phyloP scores from a whole-genome alignment of 192 early-diverging fungal species.

The Diversispora eburnea region DNA sequence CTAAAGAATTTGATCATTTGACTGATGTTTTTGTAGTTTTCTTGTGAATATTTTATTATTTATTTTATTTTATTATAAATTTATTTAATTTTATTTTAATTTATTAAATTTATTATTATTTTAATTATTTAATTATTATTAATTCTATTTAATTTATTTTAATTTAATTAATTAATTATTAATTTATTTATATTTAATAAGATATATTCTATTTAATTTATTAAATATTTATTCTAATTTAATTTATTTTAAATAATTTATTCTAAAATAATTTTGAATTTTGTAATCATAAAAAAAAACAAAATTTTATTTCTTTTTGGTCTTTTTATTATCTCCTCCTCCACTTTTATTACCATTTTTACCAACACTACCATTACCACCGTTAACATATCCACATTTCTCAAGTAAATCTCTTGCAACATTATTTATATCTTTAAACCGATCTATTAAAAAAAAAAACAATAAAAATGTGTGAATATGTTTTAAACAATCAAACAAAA shows the following conservation, averaged over 20 bases:
- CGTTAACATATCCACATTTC: slow-evolving; percentile 52
- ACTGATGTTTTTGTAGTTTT: slow-evolving; percentile 64
- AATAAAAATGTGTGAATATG: too few relatives aligned
- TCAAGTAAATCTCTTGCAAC: slow-evolving; percentile 68
- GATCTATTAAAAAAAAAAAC: slow-evolving; percentile 60
- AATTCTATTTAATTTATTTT: too few relatives aligned
- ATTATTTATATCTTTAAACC: slow-evolving; percentile 94
- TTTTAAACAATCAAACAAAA: too few relatives aligned
- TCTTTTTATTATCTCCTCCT: not conserved
- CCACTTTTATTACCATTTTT: not conserved
- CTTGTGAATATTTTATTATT: slow-evolving; percentile 6
- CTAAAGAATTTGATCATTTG: slow-evolving; percentile 76
- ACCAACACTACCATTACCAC: not conserved
- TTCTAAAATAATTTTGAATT: too few relatives aligned
- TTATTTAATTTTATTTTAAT: not conserved
- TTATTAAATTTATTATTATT: too few relatives aligned
- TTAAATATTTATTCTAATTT: too few relatives aligned
- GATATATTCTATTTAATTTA: too few relatives aligned
- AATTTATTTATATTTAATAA: too few relatives aligned
- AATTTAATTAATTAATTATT: too few relatives aligned
- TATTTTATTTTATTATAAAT: not conserved
- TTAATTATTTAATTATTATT: too few relatives aligned
- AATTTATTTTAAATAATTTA: too few relatives aligned
- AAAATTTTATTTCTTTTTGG: not conserved
- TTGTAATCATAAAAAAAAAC: too few relatives aligned